A percentile compares a stretch with the other conserved stretches of the same genome.
These are phyloP conservation scores for Solanum infundibuliforme DNA, from an alignment of 257 asterid species.

Conservation along the genomic window DNA sequence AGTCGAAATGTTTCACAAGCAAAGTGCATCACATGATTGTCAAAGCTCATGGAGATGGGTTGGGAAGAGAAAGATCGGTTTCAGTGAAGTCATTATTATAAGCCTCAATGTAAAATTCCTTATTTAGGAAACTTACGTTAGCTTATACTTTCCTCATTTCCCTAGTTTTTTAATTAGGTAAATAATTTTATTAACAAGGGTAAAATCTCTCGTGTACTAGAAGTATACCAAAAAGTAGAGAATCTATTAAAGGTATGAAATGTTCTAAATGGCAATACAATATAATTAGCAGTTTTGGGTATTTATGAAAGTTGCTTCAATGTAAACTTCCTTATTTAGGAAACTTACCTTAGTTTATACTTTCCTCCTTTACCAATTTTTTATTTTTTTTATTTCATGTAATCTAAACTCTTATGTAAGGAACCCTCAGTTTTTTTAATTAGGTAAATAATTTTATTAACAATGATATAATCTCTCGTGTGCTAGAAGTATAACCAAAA, in stretches of 20 bases:
- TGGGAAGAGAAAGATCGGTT: background rate
- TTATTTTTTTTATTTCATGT: background rate
- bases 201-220: background rate
- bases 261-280: background rate
- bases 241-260: background rate
- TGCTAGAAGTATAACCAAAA: background rate
- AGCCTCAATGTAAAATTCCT: background rate
- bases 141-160: background rate
- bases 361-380: background rate
- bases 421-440: background rate
- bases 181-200: background rate
- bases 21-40: background rate
- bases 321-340: background rate
- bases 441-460: background rate
- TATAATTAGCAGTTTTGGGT: background rate
- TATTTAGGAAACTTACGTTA: background rate
- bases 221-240: background rate
- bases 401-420: background rate
- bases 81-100: background rate
- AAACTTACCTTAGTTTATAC: background rate
- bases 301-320: background rate
- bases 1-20: background rate
- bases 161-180: background rate
- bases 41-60: background rate
- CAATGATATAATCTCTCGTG: background rate